These are phyloP conservation scores for Solanum habrochaites DNA, from an alignment of 257 asterid genomes.

Conservation along the genomic window DNA sequence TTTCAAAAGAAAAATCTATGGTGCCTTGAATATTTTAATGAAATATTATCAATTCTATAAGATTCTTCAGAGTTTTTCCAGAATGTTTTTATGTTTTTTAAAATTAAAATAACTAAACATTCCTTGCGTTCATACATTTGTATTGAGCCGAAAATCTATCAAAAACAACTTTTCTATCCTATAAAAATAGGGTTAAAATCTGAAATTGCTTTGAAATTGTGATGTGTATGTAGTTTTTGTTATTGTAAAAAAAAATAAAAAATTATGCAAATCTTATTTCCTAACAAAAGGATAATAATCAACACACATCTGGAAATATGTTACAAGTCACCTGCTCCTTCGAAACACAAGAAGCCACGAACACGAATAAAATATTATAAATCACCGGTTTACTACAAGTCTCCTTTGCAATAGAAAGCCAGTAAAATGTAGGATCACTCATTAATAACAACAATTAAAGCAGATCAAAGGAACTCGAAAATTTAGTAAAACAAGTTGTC, in stretches of 20 bases:
- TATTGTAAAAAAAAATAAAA: neutral
- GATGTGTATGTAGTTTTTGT: neutral
- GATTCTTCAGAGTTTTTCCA: too few species aligned
- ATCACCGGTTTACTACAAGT: neutral
- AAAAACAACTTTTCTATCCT: too few species aligned
- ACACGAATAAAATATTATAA: neutral
- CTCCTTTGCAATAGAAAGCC: neutral
- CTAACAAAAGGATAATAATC: too few species aligned
- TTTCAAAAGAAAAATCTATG: too few species aligned
- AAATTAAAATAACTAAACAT: too few species aligned
- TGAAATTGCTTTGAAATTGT: neutral
- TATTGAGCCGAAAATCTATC: too few species aligned
- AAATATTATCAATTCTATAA: neutral
- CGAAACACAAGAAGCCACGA: neutral
- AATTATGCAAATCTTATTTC: too few species aligned
- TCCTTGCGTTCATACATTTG: too few species aligned
- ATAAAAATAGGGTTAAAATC: neutral
- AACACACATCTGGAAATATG: too few species aligned
- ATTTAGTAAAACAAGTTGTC: neutral
- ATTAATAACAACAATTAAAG: neutral
- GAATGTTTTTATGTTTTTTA: too few species aligned
- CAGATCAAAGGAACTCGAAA: neutral
- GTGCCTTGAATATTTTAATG: too few species aligned
- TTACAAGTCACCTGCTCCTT: neutral
- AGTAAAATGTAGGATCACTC: neutral